phyloP scores from a whole-genome alignment of 106 monocot species.

The Ottelia alismoides region DNA sequence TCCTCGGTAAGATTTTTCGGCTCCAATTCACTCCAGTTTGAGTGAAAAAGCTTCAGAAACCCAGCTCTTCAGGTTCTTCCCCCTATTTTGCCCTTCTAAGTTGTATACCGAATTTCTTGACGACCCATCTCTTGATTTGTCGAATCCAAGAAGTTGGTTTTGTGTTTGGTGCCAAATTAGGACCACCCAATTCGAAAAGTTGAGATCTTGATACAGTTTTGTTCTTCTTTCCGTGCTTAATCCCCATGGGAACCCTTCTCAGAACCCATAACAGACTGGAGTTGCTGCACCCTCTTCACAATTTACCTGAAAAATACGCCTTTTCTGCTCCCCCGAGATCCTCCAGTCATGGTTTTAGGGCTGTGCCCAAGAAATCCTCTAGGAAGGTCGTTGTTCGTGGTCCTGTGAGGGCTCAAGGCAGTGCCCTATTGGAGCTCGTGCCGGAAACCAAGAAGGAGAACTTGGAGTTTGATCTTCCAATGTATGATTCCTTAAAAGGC shows the following conservation, averaged over 20 bases:
- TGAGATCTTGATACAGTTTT: too few relatives aligned
- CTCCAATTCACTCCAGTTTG: too few relatives aligned
- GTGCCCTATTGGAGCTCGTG: slow-evolving; percentile 57
- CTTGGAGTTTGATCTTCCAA: slow-evolving; percentile 68
- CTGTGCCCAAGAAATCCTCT: background rate
- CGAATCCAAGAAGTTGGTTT: too few relatives aligned
- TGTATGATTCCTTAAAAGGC: slow-evolving; percentile 38
- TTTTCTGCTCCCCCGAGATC: slow-evolving; percentile 16
- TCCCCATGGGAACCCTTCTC: slow-evolving; percentile 62
- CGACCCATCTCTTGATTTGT: too few relatives aligned
- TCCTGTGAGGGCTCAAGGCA: slow-evolving; percentile 10
- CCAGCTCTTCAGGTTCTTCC: too few relatives aligned
- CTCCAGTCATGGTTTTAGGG: slow-evolving; percentile 2
- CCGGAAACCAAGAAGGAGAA: slow-evolving; percentile 78
- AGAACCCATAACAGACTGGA: slow-evolving; percentile 58
- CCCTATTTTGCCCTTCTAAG: too few relatives aligned
- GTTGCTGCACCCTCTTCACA: slow-evolving; percentile 29
- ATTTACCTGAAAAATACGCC: slow-evolving; percentile 10
- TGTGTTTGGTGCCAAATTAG: too few relatives aligned
- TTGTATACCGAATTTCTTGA: too few relatives aligned
- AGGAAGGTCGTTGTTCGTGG: slow-evolving; percentile 12
- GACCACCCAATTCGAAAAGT: too few relatives aligned
- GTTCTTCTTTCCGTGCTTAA: too few relatives aligned
- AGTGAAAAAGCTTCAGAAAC: too few relatives aligned
- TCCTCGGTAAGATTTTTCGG: too few relatives aligned